phyloP scores from a whole-genome alignment of 306 rosid species.

The Leucaena leucocephala region DNA sequence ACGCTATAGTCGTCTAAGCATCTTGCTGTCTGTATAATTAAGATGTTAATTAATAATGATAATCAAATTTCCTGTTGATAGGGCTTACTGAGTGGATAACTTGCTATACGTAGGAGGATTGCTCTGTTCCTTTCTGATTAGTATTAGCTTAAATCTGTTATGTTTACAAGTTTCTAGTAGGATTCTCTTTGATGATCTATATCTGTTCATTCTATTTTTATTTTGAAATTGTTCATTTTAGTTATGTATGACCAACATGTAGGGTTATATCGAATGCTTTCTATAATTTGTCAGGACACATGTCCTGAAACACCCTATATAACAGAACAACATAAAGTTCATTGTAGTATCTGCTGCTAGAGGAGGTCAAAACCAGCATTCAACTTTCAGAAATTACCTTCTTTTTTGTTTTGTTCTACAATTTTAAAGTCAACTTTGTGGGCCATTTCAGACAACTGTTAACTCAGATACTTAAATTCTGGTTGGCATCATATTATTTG shows the following conservation, averaged over 20 bases:
- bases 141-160: constrained; percentile 5
- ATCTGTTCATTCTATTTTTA: constrained; percentile 14
- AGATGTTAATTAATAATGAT: background rate
- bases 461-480: background rate
- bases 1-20: background rate
- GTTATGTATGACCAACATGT: background rate
- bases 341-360: background rate
- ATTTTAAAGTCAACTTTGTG: background rate
- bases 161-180: background rate
- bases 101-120: constrained; percentile 30
- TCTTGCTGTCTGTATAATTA: constrained; percentile 13
- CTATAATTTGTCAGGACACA: background rate
- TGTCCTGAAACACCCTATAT: background rate
- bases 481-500: background rate
- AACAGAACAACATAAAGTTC: background rate
- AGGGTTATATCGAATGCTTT: background rate
- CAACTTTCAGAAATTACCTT: background rate
- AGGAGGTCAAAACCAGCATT: background rate
- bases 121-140: constrained; percentile 24
- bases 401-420: background rate
- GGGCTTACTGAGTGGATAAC: constrained; percentile 6
- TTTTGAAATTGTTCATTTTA: background rate
- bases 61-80: background rate
- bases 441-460: background rate
- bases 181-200: constrained; percentile 8